These are phyloP conservation scores for Tylopilus plumbeoviolaceoides DNA, from an alignment of 768 basidiomycete genomes.

Conservation along the genomic window DNA sequence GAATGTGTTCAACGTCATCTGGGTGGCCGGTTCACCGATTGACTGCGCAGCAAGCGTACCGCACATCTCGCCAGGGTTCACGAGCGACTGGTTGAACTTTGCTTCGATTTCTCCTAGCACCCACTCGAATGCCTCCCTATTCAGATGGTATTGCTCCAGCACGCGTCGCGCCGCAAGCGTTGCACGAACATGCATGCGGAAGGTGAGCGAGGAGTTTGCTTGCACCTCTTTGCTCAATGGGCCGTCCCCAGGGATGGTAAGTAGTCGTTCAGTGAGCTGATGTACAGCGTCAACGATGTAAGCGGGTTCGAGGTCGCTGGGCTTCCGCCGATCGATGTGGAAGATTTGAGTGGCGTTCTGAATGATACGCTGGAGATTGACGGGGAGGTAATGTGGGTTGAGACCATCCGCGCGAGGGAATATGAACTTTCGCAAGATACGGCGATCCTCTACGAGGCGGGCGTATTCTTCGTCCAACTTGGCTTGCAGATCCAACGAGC, in stretches of 20 bases:
- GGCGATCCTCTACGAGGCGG: slow-evolving; percentile 70
- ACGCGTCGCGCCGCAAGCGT: slow-evolving; percentile 86
- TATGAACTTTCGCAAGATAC: slow-evolving; percentile 72
- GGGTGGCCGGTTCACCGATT: slow-evolving; percentile 98
- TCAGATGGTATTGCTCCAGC: slow-evolving; percentile 83
- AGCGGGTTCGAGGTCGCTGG: slow-evolving; percentile 84
- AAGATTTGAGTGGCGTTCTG: slow-evolving; percentile 96
- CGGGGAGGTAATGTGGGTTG: slow-evolving; percentile 82
- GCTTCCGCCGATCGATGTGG: slow-evolving; percentile 92
- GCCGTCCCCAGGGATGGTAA: slow-evolving; percentile 88
- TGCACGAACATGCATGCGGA: slow-evolving; percentile 90
- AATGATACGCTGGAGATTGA: slow-evolving; percentile 92
- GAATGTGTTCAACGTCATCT: slow-evolving; percentile 99
- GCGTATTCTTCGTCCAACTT: slow-evolving; percentile 77
- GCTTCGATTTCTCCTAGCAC: slow-evolving; percentile 91
- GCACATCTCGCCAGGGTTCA: slow-evolving; percentile 98
- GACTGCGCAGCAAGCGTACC: slow-evolving; percentile 97
- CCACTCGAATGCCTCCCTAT: slow-evolving; percentile 96
- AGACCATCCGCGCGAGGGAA: slow-evolving; percentile 74
- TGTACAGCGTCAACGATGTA: slow-evolving; percentile 81
- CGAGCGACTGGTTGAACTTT: slow-evolving; percentile 91
- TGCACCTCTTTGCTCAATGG: slow-evolving; percentile 72
- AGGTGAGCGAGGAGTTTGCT: slow-evolving; percentile 83
- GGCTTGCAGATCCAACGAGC: slow-evolving; percentile 75
- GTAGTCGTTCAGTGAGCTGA: slow-evolving; percentile 68